Evolutionary conservation across 1,139 yeast species (phyloP).

Genomic region (Tardiomyces digboiensis): DNA sequence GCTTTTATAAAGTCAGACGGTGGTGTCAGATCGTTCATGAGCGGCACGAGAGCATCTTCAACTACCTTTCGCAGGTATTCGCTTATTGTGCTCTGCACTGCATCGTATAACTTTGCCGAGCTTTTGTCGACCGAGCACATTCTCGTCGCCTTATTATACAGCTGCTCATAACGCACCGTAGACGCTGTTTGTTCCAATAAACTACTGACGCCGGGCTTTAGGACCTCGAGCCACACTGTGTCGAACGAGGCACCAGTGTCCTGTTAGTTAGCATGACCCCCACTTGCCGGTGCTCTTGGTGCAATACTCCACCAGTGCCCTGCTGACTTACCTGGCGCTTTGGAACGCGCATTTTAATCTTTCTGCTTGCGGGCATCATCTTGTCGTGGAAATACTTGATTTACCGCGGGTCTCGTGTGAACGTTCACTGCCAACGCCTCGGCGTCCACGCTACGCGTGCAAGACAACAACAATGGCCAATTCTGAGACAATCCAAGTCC

Average conservation of each 20-base stretch:
- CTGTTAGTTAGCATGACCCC: neutral
- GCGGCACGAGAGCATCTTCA: neutral
- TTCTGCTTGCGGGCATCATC: conserved; percentile 8
- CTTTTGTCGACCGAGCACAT: conserved; percentile 2
- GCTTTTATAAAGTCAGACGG: conserved; percentile 2
- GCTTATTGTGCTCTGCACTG: neutral
- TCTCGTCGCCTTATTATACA: neutral
- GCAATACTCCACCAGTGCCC: no score
- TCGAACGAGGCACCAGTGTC: neutral
- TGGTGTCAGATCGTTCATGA: neutral
- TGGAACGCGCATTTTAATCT: conserved; percentile 1
- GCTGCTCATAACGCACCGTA: neutral
- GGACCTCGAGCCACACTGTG: neutral
- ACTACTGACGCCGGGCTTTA: neutral
- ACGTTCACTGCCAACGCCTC: no score
- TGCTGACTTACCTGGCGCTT: neutral
- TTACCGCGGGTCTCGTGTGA: no score
- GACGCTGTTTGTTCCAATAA: neutral
- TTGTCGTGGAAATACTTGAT: no score
- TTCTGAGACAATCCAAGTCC: no score
- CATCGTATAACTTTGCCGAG: conserved; percentile 2
- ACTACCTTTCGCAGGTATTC: neutral
- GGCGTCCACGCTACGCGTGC: no score
- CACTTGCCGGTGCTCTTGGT: no score
- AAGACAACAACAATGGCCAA: no score